phyloP scores from a whole-genome alignment of 116 monocot species.

The Iris pallida region DNA sequence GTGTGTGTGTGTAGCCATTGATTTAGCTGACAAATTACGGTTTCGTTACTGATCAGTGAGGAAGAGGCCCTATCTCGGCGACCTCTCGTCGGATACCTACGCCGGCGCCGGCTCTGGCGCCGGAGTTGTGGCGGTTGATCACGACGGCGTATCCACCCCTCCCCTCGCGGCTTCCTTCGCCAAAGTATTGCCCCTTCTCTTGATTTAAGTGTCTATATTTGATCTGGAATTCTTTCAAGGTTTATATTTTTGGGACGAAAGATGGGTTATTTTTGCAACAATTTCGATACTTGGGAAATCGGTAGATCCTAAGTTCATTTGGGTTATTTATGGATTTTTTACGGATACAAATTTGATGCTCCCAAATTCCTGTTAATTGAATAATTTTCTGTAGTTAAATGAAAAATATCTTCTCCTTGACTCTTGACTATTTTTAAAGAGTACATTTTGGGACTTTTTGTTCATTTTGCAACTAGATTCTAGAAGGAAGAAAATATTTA shows the following conservation, averaged over 20 bases:
- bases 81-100: conserved; percentile 40
- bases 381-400: too few species aligned
- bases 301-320: background rate
- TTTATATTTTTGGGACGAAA: background rate
- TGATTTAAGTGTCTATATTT: background rate
- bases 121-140: conserved; percentile 62
- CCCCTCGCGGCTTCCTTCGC: conserved; percentile 82
- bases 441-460: too few species aligned
- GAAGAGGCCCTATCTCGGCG: conserved; percentile 47
- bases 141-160: conserved; percentile 38
- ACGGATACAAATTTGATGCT: too few species aligned
- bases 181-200: conserved; percentile 34
- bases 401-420: too few species aligned
- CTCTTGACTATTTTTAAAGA: too few species aligned
- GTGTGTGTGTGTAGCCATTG: background rate
- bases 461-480: too few species aligned
- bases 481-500: too few species aligned
- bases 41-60: conserved; percentile 22
- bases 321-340: background rate
- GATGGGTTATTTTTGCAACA: background rate
- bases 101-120: conserved; percentile 8
- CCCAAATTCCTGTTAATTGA: too few species aligned
- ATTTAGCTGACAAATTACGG: background rate
- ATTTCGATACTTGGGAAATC: too few species aligned
- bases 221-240: too few species aligned